phyloP scores from a whole-genome alignment of 2,329 filamentous ascomycete genomes.

The Pseudogymnoascus sp. region DNA sequence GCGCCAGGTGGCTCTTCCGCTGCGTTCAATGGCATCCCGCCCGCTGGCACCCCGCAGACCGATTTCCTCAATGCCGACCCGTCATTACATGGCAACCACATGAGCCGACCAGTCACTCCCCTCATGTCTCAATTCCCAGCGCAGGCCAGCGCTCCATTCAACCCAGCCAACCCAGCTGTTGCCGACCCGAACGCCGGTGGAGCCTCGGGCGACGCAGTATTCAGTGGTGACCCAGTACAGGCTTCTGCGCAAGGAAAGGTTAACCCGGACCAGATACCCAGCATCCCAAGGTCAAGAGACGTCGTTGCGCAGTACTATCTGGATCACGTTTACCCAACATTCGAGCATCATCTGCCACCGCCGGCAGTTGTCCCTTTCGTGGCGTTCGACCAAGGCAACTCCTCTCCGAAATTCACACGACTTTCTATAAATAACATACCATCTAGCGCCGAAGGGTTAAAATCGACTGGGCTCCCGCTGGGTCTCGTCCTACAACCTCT shows the following conservation, averaged over 20 bases:
- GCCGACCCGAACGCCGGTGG: slow-evolving; percentile 22
- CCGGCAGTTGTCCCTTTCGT: slow-evolving; percentile 84
- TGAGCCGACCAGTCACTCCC: slow-evolving; percentile 38
- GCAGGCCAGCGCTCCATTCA: slow-evolving; percentile 46
- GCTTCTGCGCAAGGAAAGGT: slow-evolving; percentile 66
- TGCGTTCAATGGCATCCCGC: slow-evolving; percentile 61
- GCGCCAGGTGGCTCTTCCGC: slow-evolving; percentile 60
- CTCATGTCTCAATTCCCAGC: slow-evolving; percentile 54
- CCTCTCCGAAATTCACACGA: slow-evolving; percentile 87
- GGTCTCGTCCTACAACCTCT: slow-evolving; percentile 85
- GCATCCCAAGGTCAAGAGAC: slow-evolving; percentile 80
- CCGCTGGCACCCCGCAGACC: slow-evolving; percentile 46
- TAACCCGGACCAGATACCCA: slow-evolving; percentile 87
- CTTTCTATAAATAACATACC: slow-evolving; percentile 93
- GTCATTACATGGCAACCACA: slow-evolving; percentile 38
- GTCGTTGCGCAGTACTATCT: slow-evolving; percentile 75
- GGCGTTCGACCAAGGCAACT: slow-evolving; percentile 92
- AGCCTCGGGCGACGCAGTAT: slow-evolving; percentile 25
- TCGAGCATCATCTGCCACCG: slow-evolving; percentile 87
- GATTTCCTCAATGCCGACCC: slow-evolving; percentile 52
- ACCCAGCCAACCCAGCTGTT: slow-evolving; percentile 33
- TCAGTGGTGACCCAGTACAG: slow-evolving; percentile 41
- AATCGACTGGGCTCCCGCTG: slow-evolving; percentile 73
- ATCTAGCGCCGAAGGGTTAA: slow-evolving; percentile 68
- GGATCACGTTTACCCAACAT: slow-evolving; percentile 84